Percentiles rank a stretch among this genome's conserved stretches.
phyloP scores from a whole-genome alignment of 495 filamentous ascomycete genomes.

The Xylaria curta region DNA sequence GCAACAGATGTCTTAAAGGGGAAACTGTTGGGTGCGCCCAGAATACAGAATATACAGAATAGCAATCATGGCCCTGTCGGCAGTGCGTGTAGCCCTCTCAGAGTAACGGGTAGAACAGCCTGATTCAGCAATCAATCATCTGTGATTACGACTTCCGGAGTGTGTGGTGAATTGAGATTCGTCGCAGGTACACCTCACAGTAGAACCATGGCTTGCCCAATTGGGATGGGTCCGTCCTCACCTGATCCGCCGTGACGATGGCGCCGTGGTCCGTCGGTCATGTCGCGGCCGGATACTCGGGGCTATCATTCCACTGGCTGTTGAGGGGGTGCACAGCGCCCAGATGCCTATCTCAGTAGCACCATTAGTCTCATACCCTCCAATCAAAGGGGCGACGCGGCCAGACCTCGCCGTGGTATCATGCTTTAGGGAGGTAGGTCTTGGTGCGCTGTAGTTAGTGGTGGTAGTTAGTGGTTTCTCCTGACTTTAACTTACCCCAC shows the following conservation, averaged over 20 bases:
- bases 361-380: not conserved
- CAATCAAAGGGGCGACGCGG: slow-evolving; percentile 17
- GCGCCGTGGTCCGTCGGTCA: not conserved
- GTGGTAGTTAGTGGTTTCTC: not conserved
- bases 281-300: slow-evolving; percentile 19
- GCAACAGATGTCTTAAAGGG: not conserved
- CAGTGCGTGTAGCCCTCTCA: not conserved
- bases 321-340: not conserved
- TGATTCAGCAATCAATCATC: not conserved
- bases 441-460: not conserved
- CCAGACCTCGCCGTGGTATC: not conserved
- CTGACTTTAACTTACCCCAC: not conserved
- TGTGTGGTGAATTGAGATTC: not conserved
- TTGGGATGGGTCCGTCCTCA: not conserved
- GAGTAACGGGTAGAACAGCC: slow-evolving; percentile 3
- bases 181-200: not conserved
- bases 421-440: not conserved
- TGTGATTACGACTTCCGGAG: not conserved
- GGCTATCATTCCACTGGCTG: slow-evolving; percentile 13
- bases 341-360: not conserved
- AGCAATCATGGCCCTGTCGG: not conserved
- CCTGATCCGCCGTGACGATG: slow-evolving; percentile 6
- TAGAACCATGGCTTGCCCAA: not conserved
- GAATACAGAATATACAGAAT: not conserved
- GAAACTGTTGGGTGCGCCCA: not conserved